Percentiles rank a stretch among this genome's conserved stretches.
Evolutionary conservation across 1,284 basidiomycete species (phyloP).

Genomic region (Trametes sp.): DNA sequence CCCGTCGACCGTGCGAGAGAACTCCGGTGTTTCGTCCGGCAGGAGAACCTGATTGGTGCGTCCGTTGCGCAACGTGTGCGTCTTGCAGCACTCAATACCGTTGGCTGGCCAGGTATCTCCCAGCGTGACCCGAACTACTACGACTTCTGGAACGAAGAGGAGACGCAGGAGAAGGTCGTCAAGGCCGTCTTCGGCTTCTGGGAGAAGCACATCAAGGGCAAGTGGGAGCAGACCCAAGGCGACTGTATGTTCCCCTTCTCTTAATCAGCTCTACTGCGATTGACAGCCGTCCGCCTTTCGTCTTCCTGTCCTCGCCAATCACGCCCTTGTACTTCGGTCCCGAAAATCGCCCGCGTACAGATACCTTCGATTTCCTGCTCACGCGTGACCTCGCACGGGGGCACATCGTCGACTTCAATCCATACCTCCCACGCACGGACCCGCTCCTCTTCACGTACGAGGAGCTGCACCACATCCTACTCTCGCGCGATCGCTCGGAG

Average conservation of each 20-base stretch:
- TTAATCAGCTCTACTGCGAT: not conserved
- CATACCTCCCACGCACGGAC: conserved; percentile 87
- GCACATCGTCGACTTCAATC: conserved; percentile 91
- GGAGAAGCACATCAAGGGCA: conserved; percentile 66
- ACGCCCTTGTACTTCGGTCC: not conserved
- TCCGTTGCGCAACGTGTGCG: not conserved
- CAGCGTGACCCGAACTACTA: conserved; percentile 95
- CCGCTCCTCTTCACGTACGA: conserved; percentile 87
- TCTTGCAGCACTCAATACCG: not conserved
- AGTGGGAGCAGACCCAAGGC: conserved; percentile 60
- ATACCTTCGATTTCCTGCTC: conserved; percentile 88
- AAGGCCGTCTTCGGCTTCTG: conserved; percentile 70
- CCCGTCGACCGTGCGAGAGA: conserved; percentile 85
- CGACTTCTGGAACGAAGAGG: conserved; percentile 79
- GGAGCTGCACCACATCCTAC: conserved; percentile 64
- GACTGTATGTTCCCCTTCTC: conserved; percentile 66
- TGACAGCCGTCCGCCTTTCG: not conserved
- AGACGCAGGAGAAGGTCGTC: conserved; percentile 62
- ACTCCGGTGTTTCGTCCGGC: conserved; percentile 86
- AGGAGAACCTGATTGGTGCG: conserved; percentile 74
- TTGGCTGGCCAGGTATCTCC: conserved; percentile 66
- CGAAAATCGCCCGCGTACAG: conserved; percentile 49
- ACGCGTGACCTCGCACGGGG: conserved; percentile 79
- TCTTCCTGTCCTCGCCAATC: no score
- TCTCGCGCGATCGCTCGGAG: conserved; percentile 18